Base-by-base conservation (phyloP, 208 protist genomes). In the Wallacemonas collosoma region DNA sequence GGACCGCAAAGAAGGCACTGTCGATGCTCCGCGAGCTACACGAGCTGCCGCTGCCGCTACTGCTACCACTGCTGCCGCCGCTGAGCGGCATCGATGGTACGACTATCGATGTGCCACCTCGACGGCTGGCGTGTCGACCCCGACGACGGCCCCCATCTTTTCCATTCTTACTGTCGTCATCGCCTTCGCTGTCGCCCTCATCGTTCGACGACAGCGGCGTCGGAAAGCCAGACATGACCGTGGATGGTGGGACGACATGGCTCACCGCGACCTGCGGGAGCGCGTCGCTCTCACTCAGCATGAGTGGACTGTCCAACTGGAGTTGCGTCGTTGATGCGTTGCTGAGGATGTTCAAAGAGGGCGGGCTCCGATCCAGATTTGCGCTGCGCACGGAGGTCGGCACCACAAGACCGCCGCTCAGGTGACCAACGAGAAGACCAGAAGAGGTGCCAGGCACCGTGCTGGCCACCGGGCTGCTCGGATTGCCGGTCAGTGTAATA, bases 381-480 rank as follows among this genome's bases (percentile, higher is more conserved):
- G 6, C 17, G 36, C 36, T 44, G 7, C 40, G 60, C 41, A 65
- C 41, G 41, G 60, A 65, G 12, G 41, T 48, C 12, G 41, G 60
- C 60, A 65, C 60, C 5, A 65, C 60, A 4, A 65, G 7, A 9
- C 60, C 60, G 12, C 60, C 60, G 40, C 60, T 65, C n/a, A 65
- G 14, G 5, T 65, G 38, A 9, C 60, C 60, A 15, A 50, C 43
- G 5, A 65, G 60, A 17, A 26, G 26, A 26, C 26, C 26, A 26
- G 26, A 26, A 26, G 26, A 26, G 26, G 26, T 26, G 26, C 26
- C 26, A 26, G 26, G 26, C 26, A 26, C 26, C 26, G 26, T 26
- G 26, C 26, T 26, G 26, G 26, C 26, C 26, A 26, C 26, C 26
- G 26, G 26, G 26, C 26, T 26, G 26, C 26, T 26, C 26, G 26